Evolutionary conservation across 2,329 filamentous ascomycete genomes (phyloP).

Genomic region (Fonsecaea multimorphosa): DNA sequence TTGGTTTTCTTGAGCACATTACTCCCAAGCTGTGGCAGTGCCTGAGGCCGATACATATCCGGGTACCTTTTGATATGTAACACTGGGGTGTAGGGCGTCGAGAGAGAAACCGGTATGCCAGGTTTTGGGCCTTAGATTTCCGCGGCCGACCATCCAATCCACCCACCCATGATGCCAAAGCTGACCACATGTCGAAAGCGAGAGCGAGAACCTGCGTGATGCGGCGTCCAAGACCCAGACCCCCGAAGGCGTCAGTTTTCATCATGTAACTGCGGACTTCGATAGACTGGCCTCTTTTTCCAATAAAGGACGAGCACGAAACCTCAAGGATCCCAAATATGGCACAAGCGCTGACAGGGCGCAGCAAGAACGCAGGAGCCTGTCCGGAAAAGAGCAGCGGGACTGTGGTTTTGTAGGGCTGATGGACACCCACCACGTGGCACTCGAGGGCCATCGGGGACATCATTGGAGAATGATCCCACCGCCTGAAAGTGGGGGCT

Average conservation of each 20-base stretch:
- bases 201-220: not conserved
- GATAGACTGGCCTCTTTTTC: not conserved
- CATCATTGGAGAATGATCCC: constrained; percentile 11
- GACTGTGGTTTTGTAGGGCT: constrained; percentile 21
- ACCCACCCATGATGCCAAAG: constrained; percentile 11
- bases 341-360: constrained; percentile 22
- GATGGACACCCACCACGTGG: constrained; percentile 10
- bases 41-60: not conserved
- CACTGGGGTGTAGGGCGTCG: not conserved
- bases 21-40: not conserved
- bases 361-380: constrained; percentile 2
- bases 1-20: not conserved
- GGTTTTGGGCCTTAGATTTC: not conserved
- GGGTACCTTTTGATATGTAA: not conserved
- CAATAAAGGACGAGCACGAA: not conserved
- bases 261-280: not conserved
- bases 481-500: constrained; percentile 30
- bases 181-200: constrained; percentile 10
- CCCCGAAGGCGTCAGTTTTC: not conserved
- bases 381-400: not conserved
- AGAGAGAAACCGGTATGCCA: not conserved
- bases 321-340: not conserved
- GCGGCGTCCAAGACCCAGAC: not conserved
- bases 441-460: too few species aligned
- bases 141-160: not conserved